Conservation (phyloP, 2,329 filamentous ascomycete species). For the Fusarium sp. region DNA sequence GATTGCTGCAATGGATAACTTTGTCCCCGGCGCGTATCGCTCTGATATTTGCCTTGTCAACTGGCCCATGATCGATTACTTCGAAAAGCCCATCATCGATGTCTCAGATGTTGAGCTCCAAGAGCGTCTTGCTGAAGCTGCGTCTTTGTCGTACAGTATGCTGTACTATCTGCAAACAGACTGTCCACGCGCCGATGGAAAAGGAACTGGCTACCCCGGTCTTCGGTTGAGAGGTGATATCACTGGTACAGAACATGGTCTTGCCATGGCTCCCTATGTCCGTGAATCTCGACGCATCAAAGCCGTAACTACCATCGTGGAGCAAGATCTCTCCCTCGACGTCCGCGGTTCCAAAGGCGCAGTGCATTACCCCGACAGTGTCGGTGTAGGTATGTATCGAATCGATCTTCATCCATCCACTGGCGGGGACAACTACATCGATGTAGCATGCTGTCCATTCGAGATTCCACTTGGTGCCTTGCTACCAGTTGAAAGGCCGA, state of each 20-base stretch:
- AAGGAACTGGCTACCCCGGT: constrained; percentile 38
- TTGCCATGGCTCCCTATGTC: constrained; percentile 44
- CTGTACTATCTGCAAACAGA: constrained; percentile 43
- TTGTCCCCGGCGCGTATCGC: constrained; percentile 31
- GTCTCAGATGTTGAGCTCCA: constrained; percentile 32
- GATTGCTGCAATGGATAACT: constrained; percentile 40
- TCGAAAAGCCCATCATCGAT: constrained; percentile 44
- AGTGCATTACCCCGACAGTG: constrained; percentile 39
- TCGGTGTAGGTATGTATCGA: constrained; percentile 44
- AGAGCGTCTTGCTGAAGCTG: constrained; percentile 23
- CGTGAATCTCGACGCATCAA: constrained; percentile 42
- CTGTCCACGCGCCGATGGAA: constrained; percentile 40
- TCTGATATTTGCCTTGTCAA: constrained; percentile 44
- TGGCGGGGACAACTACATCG: constrained; percentile 44
- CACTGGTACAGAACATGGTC: constrained; percentile 41
- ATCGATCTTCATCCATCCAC: constrained; percentile 44
- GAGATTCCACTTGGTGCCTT: constrained; percentile 41
- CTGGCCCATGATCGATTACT: constrained; percentile 46
- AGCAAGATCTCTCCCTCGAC: constrained; percentile 40
- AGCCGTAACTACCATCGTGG: constrained; percentile 39
- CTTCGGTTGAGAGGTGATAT: constrained; percentile 41
- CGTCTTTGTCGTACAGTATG: constrained; percentile 43
- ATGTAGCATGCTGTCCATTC: constrained; percentile 44
- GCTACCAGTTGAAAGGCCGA: constrained; percentile 29
- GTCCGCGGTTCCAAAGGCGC: constrained; percentile 36